These are phyloP conservation scores for Alternaria arbusti DNA, from an alignment of 2,329 filamentous ascomycete species.

Conservation along the genomic window DNA sequence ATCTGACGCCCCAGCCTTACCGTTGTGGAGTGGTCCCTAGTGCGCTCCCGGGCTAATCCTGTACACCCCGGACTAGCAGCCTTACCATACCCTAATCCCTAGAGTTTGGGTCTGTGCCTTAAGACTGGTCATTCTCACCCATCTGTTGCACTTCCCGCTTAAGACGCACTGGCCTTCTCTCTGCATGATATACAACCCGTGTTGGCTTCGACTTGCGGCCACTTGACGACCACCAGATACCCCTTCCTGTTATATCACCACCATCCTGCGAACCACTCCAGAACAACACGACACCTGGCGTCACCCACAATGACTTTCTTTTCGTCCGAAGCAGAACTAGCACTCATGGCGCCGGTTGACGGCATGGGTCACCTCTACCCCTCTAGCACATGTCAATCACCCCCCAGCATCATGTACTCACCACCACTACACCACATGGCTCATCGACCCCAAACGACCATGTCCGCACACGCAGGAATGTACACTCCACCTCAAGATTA, in stretches of 20 bases:
- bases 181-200: conserved; percentile 38
- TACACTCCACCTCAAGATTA: conserved; percentile 41
- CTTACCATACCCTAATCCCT: conserved; percentile 36
- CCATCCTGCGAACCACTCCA: conserved; percentile 11
- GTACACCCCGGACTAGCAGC: conserved; percentile 40
- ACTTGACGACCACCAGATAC: conserved; percentile 21
- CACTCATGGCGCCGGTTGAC: conserved; percentile 44
- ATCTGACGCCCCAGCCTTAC: conserved; percentile 45
- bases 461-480: conserved; percentile 32
- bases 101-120: conserved; percentile 37
- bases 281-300: conserved; percentile 2
- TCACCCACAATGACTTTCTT: conserved; percentile 42
- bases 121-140: conserved; percentile 38
- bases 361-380: conserved; percentile 45
- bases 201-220: conserved; percentile 28
- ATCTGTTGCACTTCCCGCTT: conserved; percentile 32
- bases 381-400: conserved; percentile 45
- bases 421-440: conserved; percentile 43
- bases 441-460: conserved; percentile 30
- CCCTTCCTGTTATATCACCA: conserved; percentile 14
- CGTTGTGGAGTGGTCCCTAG: conserved; percentile 39
- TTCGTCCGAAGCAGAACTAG: conserved; percentile 47
- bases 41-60: conserved; percentile 40
- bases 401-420: conserved; percentile 48
- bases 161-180: conserved; percentile 37